These are phyloP conservation scores for Massarina eburnea DNA, from an alignment of 2,329 filamentous ascomycete genomes.

Conservation along the genomic window DNA sequence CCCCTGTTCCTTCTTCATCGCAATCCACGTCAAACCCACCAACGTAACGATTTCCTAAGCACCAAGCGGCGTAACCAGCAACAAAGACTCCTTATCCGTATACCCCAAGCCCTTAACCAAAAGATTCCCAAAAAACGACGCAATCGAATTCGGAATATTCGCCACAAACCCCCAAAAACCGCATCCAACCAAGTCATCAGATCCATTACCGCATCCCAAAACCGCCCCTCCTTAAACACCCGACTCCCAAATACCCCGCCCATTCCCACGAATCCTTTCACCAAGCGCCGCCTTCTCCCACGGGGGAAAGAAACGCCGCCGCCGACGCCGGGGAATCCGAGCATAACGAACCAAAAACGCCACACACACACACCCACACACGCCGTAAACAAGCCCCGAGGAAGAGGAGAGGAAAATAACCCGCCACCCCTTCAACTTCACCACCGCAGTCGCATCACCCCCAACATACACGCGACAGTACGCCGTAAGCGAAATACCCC, in stretches of 20 bases:
- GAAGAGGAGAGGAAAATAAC: conserved; percentile 44
- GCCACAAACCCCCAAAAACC: conserved; percentile 43
- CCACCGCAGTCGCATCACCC: conserved; percentile 24
- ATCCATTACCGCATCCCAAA: conserved; percentile 39
- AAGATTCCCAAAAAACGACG: conserved; percentile 44
- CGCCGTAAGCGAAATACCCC: conserved; percentile 43
- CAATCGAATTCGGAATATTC: conserved; percentile 43
- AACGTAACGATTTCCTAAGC: conserved; percentile 43
- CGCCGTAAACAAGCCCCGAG: conserved; percentile 35
- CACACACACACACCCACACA: conserved; percentile 29
- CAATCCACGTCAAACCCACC: conserved; percentile 41
- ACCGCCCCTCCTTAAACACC: conserved; percentile 39
- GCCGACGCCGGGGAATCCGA: conserved; percentile 38
- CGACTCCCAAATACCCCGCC: conserved; percentile 38
- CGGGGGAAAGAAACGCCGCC: conserved; percentile 28
- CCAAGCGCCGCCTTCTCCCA: conserved; percentile 35
- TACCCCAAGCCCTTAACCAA: conserved; percentile 45
- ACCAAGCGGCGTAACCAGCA: conserved; percentile 43
- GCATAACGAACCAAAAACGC: conserved; percentile 42
- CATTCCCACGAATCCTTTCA: conserved; percentile 41
- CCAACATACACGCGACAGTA: conserved; percentile 28
- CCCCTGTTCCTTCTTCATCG: conserved; percentile 40
- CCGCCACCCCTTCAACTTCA: conserved; percentile 38
- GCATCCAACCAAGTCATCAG: conserved; percentile 39
- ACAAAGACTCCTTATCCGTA: conserved; percentile 31